phyloP scores from a whole-genome alignment of 1,284 basidiomycete genomes.

The Irpex sp. region DNA sequence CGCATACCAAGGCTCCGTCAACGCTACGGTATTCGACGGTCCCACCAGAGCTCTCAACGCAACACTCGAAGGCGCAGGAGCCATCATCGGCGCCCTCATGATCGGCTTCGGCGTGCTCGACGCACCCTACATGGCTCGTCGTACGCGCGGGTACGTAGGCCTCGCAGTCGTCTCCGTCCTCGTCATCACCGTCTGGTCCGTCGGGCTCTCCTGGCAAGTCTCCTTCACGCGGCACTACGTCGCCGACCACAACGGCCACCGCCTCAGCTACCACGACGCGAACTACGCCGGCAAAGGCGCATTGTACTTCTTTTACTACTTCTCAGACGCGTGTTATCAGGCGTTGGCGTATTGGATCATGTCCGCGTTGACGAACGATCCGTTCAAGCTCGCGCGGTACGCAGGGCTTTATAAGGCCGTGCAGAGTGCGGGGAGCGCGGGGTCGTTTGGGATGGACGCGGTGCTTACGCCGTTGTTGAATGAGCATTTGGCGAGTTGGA shows the following conservation, averaged over 20 bases:
- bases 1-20: slow-evolving; percentile 36
- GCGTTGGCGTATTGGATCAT: slow-evolving; percentile 38
- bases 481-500: slow-evolving; percentile 34
- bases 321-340: slow-evolving; percentile 33
- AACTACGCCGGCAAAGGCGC: slow-evolving; percentile 29
- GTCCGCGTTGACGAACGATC: slow-evolving; percentile 39
- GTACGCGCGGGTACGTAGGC: slow-evolving; percentile 33
- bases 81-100: slow-evolving; percentile 34
- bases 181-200: slow-evolving; percentile 31
- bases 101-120: slow-evolving; percentile 37
- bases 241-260: slow-evolving; percentile 8
- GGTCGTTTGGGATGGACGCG: slow-evolving; percentile 45
- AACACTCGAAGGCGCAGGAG: slow-evolving; percentile 32
- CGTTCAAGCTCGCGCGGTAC: slow-evolving; percentile 38
- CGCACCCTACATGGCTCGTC: slow-evolving; percentile 26
- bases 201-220: slow-evolving; percentile 30
- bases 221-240: slow-evolving; percentile 25
- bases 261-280: slow-evolving; percentile 30
- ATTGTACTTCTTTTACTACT: slow-evolving; percentile 36
- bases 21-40: slow-evolving; percentile 31
- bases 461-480: slow-evolving; percentile 33
- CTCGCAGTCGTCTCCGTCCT: slow-evolving; percentile 28
- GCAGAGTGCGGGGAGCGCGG: slow-evolving; percentile 35
- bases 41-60: slow-evolving; percentile 35
- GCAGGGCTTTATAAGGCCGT: slow-evolving; percentile 36